Base-by-base conservation (phyloP, 1,284 basidiomycete species). In the Moesziomyces globuligerus region DNA sequence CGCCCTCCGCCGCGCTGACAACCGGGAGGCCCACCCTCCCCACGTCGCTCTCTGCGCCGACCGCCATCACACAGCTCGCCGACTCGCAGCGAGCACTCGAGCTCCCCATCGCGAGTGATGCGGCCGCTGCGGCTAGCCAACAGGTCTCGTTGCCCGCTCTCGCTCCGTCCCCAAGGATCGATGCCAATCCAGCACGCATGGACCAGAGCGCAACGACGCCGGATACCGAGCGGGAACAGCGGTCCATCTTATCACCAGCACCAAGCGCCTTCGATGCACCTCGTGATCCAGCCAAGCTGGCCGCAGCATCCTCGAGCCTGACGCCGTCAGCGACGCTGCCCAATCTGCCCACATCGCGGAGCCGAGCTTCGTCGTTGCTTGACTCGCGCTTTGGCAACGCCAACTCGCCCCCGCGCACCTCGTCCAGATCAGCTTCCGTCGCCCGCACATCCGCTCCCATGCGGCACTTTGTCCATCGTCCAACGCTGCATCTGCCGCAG, bases 381-480 rank as follows among this genome's bases (percentile, higher is more conserved):
- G 66, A 62, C 32, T 37, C 68, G 23, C 57, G 62, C 20, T 41
- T 62, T 8, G 69, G 58, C 4, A 62, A 59, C 34, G 55, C 69
- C n/a, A 51, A 46, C 20, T 72, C 69, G 42, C 69, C 69, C 1
- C 69, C 69, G 18, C 62, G 69, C 28, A 72, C 69, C 23, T 72
- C 69, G 4, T 72, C 69, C 1, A 44, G 69, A 23, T 46, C 64
- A 6, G 21, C 42, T 18, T 50, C 69, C 10, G 20, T 26, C 13
- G 29, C 37, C 26, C 58, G 62, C 21, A 55, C 69, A 1, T 53
- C 65, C 1, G 67, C 55, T 7, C 78, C 78, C 15, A 69, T 81
- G 61, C 75, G 80, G 23, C 79, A 82, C 62, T 81, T 80, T 54
- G 58, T 80, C 6, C 80, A 82, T 46, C 58, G 70, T 17, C 79